A percentile compares a stretch with the other conserved stretches of the same genome.
These are phyloP conservation scores for Sporisorium iseilematis-ciliati DNA, from an alignment of 1,284 basidiomycete genomes.

Conservation along the genomic window DNA sequence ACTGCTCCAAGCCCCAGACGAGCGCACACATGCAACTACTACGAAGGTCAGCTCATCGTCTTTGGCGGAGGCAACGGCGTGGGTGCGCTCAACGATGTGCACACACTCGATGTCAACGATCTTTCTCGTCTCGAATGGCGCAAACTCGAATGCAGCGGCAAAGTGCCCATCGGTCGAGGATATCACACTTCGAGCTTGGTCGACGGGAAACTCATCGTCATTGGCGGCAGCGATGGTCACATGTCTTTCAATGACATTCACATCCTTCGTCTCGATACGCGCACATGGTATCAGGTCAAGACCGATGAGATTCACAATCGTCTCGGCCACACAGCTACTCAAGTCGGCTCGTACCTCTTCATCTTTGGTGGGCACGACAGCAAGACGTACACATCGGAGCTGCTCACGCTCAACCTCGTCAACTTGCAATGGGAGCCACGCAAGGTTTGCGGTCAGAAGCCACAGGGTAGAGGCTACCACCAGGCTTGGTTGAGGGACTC, in stretches of 20 bases:
- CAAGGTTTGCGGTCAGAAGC: constrained; percentile 76
- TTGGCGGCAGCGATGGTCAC: constrained; percentile 77
- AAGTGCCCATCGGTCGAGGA: constrained; percentile 76
- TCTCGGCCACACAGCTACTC: constrained; percentile 86
- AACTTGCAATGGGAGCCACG: constrained; percentile 78
- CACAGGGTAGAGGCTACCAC: constrained; percentile 84
- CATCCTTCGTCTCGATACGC: constrained; percentile 77
- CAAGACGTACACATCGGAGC: constrained; percentile 80
- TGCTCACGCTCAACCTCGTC: constrained; percentile 86
- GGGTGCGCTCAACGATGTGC: constrained; percentile 88
- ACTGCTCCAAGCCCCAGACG: constrained; percentile 77
- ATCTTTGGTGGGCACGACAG: constrained; percentile 89
- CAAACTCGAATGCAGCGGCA: constrained; percentile 57
- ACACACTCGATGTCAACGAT: constrained; percentile 81
- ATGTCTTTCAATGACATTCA: constrained; percentile 86
- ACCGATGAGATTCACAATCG: constrained; percentile 71
- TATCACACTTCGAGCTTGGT: constrained; percentile 92
- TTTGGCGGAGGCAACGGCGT: constrained; percentile 93
- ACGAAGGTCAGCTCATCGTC: constrained; percentile 81
- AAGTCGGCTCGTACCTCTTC: constrained; percentile 92
- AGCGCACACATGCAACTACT: constrained; percentile 85
- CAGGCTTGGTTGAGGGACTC: constrained; percentile 84
- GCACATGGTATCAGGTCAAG: constrained; percentile 48
- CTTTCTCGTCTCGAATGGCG: constrained; percentile 77
- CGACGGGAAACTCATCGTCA: constrained; percentile 83